These are phyloP conservation scores for Fusarium agapanthi DNA, from an alignment of 2,329 filamentous ascomycete genomes.

Conservation along the genomic window DNA sequence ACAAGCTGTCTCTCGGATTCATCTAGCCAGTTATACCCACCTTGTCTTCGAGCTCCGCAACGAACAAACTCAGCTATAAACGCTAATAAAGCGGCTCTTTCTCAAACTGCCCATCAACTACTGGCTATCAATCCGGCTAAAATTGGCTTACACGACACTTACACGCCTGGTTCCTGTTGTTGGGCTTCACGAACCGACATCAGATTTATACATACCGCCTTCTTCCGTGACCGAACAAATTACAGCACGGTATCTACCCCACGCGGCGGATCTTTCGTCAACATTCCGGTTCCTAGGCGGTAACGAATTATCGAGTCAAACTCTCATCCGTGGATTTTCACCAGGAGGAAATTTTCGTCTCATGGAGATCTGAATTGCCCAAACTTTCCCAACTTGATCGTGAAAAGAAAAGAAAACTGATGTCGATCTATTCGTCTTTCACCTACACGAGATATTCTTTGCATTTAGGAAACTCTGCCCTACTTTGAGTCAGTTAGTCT, in stretches of 20 bases:
- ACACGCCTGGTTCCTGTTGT: slow-evolving; percentile 4
- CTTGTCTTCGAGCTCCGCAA: slow-evolving; percentile 1
- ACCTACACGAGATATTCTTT: background rate
- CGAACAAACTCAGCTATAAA: slow-evolving; percentile 8
- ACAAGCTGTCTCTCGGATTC: background rate
- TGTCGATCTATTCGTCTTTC: slow-evolving; percentile 9
- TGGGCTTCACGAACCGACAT: slow-evolving; percentile 21
- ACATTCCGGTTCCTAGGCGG: slow-evolving; percentile 37
- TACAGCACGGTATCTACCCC: slow-evolving; percentile 39
- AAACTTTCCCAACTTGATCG: slow-evolving; percentile 20
- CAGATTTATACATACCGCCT: slow-evolving; percentile 34
- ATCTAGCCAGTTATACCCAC: background rate
- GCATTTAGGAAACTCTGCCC: slow-evolving; percentile 2
- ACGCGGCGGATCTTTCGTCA: slow-evolving; percentile 37
- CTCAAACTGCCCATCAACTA: slow-evolving; percentile 6
- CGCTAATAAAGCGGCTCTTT: slow-evolving; percentile 31
- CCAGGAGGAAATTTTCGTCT: slow-evolving; percentile 33
- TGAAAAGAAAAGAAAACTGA: slow-evolving; percentile 24
- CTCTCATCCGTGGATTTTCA: slow-evolving; percentile 30
- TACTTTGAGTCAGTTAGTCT: slow-evolving; percentile 11
- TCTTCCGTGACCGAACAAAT: slow-evolving; percentile 30
- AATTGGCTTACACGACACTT: slow-evolving; percentile 38
- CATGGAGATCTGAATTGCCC: slow-evolving; percentile 35
- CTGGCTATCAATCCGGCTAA: slow-evolving; percentile 23
- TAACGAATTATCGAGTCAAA: slow-evolving; percentile 36